Evolutionary conservation across 805 yeast species (phyloP).

Genomic region (Priceomyces castillae): DNA sequence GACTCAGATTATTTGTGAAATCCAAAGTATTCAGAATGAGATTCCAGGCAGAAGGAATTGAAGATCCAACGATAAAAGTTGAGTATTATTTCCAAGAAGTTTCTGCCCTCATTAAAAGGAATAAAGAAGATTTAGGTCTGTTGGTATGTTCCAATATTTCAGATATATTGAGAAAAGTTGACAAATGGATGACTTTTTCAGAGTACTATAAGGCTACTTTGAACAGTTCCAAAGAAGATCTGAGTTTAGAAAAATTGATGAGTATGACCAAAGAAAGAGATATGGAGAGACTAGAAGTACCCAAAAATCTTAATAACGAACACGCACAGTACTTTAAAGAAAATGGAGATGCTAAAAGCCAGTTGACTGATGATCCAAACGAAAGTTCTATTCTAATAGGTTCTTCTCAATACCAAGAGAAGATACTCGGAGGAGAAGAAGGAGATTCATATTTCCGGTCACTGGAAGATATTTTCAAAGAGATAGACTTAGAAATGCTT

Average conservation of each 20-base stretch:
- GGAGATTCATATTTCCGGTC: background rate
- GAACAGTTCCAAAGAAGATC: background rate
- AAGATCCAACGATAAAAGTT: conserved; percentile 15
- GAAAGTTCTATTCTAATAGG: background rate
- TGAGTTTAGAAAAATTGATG: conserved; percentile 23
- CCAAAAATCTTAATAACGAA: conserved; percentile 14
- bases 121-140: conserved; percentile 18
- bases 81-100: conserved; percentile 20
- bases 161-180: conserved; percentile 20
- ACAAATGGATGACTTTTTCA: conserved; percentile 27
- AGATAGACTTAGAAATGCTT: conserved; percentile 28
- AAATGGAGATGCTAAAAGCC: background rate
- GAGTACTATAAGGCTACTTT: conserved; percentile 8
- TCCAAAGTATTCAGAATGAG: conserved; percentile 31
- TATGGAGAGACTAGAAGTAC: conserved; percentile 28
- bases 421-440: background rate
- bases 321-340: background rate
- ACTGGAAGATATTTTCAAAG: conserved; percentile 29
- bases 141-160: conserved; percentile 24
- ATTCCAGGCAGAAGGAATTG: conserved; percentile 3
- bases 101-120: conserved; percentile 16
- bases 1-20: conserved; percentile 45
- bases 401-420: background rate
- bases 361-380: background rate
- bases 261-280: conserved; percentile 30